Evolutionary conservation across 106 monocot genomes (phyloP).

Genomic region (Chionographis japonica): DNA sequence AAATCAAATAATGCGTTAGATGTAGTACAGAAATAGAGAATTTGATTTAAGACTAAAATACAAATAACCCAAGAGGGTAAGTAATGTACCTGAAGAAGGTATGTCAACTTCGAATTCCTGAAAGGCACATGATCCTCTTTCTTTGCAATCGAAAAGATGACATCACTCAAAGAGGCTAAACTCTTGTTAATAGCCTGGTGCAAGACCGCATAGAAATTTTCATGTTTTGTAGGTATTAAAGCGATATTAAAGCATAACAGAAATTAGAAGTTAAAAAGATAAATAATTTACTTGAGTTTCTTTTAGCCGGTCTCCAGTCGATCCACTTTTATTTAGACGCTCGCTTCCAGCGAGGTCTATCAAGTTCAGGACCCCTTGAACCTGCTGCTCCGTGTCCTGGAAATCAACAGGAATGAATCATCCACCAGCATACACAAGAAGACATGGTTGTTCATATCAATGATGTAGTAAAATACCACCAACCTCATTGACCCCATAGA

Average conservation of each 20-base stretch:
- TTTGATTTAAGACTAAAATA: too few species aligned
- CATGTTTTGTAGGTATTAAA: neutral
- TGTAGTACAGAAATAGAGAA: too few species aligned
- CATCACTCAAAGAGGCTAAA: slow-evolving; percentile 78
- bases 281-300: slow-evolving; percentile 68
- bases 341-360: slow-evolving; percentile 98
- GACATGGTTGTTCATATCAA: neutral
- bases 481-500: slow-evolving; percentile 82
- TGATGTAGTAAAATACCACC: neutral
- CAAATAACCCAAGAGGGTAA: too few species aligned
- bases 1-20: neutral
- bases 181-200: slow-evolving; percentile 87
- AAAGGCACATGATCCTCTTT: slow-evolving; percentile 91
- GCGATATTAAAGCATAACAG: too few species aligned
- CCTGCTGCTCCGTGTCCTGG: slow-evolving; percentile 84
- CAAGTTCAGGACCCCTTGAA: slow-evolving; percentile 85
- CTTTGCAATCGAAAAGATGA: slow-evolving; percentile 77
- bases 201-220: neutral
- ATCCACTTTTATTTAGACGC: slow-evolving; percentile 72
- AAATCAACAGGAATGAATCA: neutral
- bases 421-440: neutral
- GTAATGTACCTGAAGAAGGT: slow-evolving; percentile 66
- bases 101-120: slow-evolving; percentile 87
- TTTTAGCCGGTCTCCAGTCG: slow-evolving; percentile 89
- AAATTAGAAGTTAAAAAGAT: neutral